phyloP scores from a whole-genome alignment of 441 rosid genomes.

The Melastoma candidum region DNA sequence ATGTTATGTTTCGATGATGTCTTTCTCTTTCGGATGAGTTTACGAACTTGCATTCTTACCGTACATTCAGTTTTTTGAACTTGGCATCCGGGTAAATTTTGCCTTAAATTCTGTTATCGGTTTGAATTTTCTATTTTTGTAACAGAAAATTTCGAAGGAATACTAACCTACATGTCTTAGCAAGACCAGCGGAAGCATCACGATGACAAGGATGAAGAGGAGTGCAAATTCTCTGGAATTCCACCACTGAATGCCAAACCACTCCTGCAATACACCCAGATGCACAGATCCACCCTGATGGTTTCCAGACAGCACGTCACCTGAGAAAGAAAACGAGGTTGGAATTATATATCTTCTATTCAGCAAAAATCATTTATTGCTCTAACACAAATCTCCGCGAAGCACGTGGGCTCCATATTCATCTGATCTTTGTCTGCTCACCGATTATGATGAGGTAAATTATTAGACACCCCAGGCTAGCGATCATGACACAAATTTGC shows the following conservation, averaged over 20 bases:
- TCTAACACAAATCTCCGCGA: background rate
- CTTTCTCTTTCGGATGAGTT: too few species aligned
- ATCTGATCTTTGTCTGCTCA: background rate
- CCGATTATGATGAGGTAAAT: conserved; percentile 52
- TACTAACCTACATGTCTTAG: conserved; percentile 48
- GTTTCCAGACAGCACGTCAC: conserved; percentile 69
- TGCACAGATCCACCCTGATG: conserved; percentile 37
- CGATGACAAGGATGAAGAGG: conserved; percentile 35
- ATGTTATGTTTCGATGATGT: too few species aligned
- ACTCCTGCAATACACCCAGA: conserved; percentile 63
- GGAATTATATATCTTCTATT: background rate
- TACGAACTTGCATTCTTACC: too few species aligned
- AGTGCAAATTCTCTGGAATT: conserved; percentile 48
- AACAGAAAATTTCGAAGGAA: background rate
- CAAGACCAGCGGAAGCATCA: conserved; percentile 53
- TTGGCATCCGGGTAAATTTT: too few species aligned
- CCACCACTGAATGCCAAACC: conserved; percentile 86
- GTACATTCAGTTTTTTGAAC: too few species aligned
- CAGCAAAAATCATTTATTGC: background rate
- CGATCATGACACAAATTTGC: conserved; percentile 46
- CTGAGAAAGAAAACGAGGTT: conserved; percentile 19
- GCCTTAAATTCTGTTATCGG: too few species aligned
- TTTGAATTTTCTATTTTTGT: too few species aligned
- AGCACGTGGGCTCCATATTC: background rate
- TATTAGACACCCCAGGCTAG: conserved; percentile 61